These are phyloP conservation scores for Pseudogymnoascus sp. DNA, from an alignment of 2,329 filamentous ascomycete genomes.

Conservation along the genomic window DNA sequence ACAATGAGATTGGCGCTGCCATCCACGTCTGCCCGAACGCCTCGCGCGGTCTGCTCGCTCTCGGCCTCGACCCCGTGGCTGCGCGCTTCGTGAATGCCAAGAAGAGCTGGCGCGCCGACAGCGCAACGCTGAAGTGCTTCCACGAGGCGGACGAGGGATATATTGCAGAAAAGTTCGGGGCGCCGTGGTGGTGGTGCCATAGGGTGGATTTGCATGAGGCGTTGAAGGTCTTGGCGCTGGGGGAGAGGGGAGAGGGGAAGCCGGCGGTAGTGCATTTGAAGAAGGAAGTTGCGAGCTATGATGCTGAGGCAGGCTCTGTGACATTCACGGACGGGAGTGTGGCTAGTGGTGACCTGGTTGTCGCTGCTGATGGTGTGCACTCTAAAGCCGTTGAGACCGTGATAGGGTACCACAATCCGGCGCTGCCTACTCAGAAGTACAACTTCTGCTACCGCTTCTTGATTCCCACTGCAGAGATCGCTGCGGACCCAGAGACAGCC, in stretches of 20 bases:
- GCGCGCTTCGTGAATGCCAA: constrained; percentile 20
- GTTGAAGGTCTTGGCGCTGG: constrained; percentile 27
- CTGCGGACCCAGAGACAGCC: constrained; percentile 24
- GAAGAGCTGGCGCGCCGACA: constrained; percentile 13
- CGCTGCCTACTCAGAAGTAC: constrained; percentile 16
- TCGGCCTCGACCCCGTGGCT: constrained; percentile 27
- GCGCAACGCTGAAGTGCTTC: constrained; percentile 13
- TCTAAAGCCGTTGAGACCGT: constrained; percentile 24
- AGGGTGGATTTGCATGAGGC: constrained; percentile 33
- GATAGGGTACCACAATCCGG: constrained; percentile 19
- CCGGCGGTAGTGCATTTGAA: constrained; percentile 20
- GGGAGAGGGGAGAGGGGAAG: constrained; percentile 17
- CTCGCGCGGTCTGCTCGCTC: constrained; percentile 25
- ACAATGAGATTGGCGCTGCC: constrained; percentile 35
- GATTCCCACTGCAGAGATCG: constrained; percentile 26
- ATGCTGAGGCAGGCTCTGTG: constrained; percentile 17
- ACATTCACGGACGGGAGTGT: constrained; percentile 23
- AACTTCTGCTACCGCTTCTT: constrained; percentile 30
- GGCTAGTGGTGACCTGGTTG: constrained; percentile 30
- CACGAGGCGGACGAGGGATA: constrained; percentile 13
- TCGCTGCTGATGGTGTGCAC: constrained; percentile 33
- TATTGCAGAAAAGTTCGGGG: constrained; percentile 15
- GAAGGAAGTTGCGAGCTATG: constrained; percentile 14
- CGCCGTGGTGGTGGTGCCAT: constrained; percentile 23
- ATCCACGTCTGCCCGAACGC: constrained; percentile 33